Base-by-base conservation (phyloP, 139 green algal genomes). In the Yamagishiella unicocca region DNA sequence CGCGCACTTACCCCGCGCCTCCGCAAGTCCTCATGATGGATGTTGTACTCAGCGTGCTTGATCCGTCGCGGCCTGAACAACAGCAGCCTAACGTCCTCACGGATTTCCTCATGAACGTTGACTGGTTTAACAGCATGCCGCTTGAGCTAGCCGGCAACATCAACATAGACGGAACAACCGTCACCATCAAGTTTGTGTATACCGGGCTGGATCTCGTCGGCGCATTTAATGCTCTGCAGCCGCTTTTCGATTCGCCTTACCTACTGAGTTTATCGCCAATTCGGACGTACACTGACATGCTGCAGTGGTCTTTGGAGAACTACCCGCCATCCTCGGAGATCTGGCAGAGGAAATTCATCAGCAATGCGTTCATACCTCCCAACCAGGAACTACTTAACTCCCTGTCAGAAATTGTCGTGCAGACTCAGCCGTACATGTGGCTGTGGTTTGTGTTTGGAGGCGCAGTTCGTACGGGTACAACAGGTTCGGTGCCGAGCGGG, bases 1-100 rank as follows among this genome's bases (percentile, higher is more conserved):
- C 66, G 45, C 35, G 38, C 10, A 87, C 81, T n/a, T 79, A 67
- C 45, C 81, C 81, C 19, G 81, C 81, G 1, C 81, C 81, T 1
- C 66, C 33, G 6, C n/a, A 53, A 40, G 35, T 86, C 33, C 66
- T 74, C 33, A 74, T 27, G 66, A 31, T 46, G 37, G 19, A 68
- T 25, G 8, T 71, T 31, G 64, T 27, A 10, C 12, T 62, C 25
- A 0, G 9, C n/a, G 5, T 64, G 4, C 2, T 35, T 12, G 64
- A 53, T 27, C 29, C 7, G 10, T 10, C 37, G 21, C 70, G 33
- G 5, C 9, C 24, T 40, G 38, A 33, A 33, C 29, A 38, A 1
- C 31, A 19, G 1, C n/a, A 4, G 7, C 72, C 72, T 5, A 80
- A 62, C 72, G 3, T 62, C 27, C 45, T 80, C 17, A 45, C 42